Percentiles rank a stretch among this genome's conserved stretches.
These are phyloP conservation scores for Cyathus striatus DNA, from an alignment of 768 basidiomycete species.

Conservation along the genomic window DNA sequence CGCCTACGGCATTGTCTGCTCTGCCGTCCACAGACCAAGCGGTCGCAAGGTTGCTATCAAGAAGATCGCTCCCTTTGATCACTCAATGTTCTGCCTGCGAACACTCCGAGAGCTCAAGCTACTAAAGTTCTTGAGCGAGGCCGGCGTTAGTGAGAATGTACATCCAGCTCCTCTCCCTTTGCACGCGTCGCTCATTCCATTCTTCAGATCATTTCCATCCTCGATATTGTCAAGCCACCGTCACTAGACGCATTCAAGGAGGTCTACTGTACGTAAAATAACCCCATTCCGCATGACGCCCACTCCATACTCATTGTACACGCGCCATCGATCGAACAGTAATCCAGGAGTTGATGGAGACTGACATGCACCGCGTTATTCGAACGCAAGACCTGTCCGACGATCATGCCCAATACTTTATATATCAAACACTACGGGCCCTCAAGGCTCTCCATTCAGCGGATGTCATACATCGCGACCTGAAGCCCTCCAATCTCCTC, in stretches of 20 bases:
- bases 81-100: constrained; percentile 89
- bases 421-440: constrained; percentile 91
- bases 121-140: constrained; percentile 79
- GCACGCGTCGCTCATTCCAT: constrained; percentile 7
- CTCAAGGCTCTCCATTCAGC: constrained; percentile 96
- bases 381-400: constrained; percentile 92
- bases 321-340: constrained; percentile 44
- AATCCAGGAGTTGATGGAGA: constrained; percentile 92
- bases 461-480: constrained; percentile 93
- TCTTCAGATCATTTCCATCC: constrained; percentile 75
- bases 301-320: background rate
- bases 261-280: constrained; percentile 38
- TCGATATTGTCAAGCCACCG: constrained; percentile 86
- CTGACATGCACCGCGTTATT: constrained; percentile 96
- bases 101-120: constrained; percentile 88
- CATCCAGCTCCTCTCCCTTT: background rate
- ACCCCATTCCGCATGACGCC: background rate
- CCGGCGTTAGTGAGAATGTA: constrained; percentile 87
- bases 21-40: constrained; percentile 82
- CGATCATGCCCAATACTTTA: constrained; percentile 92
- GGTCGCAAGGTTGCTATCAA: constrained; percentile 95
- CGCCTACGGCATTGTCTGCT: constrained; percentile 94
- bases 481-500: constrained; percentile 96
- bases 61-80: constrained; percentile 93
- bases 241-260: constrained; percentile 79